Evolutionary conservation across 2,329 filamentous ascomycete genomes (phyloP).

Genomic region (Rhexocercosporidium sp.): DNA sequence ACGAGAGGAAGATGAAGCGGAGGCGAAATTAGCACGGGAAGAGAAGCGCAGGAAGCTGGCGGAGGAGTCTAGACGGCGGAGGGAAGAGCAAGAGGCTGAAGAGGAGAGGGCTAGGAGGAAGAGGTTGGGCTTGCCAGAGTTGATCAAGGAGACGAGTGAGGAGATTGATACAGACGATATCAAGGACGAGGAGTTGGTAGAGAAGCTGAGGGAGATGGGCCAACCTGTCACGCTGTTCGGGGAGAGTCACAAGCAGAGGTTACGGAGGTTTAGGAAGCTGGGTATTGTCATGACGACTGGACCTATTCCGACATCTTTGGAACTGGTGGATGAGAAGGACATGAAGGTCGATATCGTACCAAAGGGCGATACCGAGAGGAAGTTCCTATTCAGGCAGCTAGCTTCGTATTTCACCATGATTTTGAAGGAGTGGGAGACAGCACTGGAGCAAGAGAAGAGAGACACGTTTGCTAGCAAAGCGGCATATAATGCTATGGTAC

Average conservation of each 20-base stretch:
- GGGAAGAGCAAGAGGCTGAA: conserved; percentile 75
- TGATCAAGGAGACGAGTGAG: conserved; percentile 58
- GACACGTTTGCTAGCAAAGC: conserved; percentile 79
- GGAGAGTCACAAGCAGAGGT: conserved; percentile 72
- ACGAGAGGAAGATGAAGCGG: conserved; percentile 82
- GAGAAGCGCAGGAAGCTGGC: conserved; percentile 83
- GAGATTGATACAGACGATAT: conserved; percentile 65
- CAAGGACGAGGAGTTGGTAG: conserved; percentile 70
- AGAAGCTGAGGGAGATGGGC: conserved; percentile 70
- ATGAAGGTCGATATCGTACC: conserved; percentile 79
- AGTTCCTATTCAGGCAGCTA: conserved; percentile 83
- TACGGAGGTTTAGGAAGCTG: conserved; percentile 74
- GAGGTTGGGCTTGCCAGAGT: conserved; percentile 79
- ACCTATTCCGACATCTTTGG: conserved; percentile 85
- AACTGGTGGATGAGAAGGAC: conserved; percentile 80
- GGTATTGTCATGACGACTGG: conserved; percentile 67
- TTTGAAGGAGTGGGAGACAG: conserved; percentile 83
- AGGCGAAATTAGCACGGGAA: conserved; percentile 71
- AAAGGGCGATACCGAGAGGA: conserved; percentile 66
- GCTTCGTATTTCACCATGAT: conserved; percentile 97
- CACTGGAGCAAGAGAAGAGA: conserved; percentile 68
- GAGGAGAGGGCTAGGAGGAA: conserved; percentile 76
- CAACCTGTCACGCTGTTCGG: conserved; percentile 82
- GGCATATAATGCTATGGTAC: conserved; percentile 83
- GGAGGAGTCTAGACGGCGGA: conserved; percentile 73